Percentiles rank a stretch among this genome's conserved stretches.
Evolutionary conservation across 2,329 filamentous ascomycete genomes (phyloP).

Genomic region (Sclerotinia nivalis): DNA sequence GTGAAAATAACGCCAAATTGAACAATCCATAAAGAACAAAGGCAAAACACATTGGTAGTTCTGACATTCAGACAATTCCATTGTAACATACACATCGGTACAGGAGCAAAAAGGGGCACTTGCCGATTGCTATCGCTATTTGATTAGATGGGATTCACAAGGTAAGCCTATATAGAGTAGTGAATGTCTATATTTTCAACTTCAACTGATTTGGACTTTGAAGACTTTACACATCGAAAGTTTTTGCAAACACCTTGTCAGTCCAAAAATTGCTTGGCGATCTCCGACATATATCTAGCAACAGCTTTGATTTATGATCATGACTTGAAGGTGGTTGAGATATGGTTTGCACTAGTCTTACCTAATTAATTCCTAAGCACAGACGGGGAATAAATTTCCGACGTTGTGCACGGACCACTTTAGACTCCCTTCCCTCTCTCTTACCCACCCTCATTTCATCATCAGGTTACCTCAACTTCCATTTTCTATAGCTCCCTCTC

Average conservation of each 20-base stretch:
- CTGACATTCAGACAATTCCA: background rate
- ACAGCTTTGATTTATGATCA: too few relatives aligned
- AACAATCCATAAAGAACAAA: background rate
- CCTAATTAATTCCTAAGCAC: background rate
- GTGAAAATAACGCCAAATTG: background rate
- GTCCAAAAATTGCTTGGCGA: too few relatives aligned
- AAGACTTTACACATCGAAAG: too few relatives aligned
- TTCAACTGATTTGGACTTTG: too few relatives aligned
- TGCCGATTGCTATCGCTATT: background rate
- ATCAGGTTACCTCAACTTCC: too few relatives aligned
- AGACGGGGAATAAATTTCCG: background rate
- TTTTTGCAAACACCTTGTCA: too few relatives aligned
- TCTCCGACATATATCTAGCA: too few relatives aligned
- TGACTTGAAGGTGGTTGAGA: background rate
- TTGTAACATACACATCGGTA: background rate
- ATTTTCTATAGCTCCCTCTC: too few relatives aligned
- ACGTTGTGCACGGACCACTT: background rate
- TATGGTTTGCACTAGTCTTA: background rate
- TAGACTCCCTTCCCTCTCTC: background rate
- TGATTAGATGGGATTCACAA: background rate
- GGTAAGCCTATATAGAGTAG: too few relatives aligned
- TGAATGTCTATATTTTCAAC: too few relatives aligned
- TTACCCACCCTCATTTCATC: background rate
- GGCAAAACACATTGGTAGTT: background rate
- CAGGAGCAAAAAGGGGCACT: background rate